Evolutionary conservation across 2,329 filamentous ascomycete species (phyloP).

Genomic region (Hypocreales sp.): DNA sequence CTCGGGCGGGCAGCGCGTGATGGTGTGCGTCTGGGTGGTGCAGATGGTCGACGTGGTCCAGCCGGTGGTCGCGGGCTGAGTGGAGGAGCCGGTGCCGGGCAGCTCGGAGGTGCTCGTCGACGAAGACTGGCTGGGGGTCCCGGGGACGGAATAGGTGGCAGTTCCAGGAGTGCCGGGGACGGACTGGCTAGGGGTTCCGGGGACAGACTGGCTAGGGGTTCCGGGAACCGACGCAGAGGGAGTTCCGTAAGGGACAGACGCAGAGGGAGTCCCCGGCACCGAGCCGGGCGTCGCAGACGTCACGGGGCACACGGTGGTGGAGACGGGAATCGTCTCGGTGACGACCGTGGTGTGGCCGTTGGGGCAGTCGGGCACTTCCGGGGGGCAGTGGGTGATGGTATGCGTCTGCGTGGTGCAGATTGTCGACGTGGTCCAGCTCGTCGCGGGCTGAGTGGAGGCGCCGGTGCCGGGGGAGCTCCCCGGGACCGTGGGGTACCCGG

Average conservation of each 20-base stretch:
- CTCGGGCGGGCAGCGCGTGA: conserved; percentile 13
- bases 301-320: conserved; percentile 23
- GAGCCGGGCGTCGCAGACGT: neutral
- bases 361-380: conserved; percentile 15
- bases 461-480: neutral
- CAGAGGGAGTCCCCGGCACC: neutral
- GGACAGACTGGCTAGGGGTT: neutral
- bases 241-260: neutral
- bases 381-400: conserved; percentile 12
- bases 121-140: neutral
- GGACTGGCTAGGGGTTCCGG: neutral
- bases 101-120: neutral
- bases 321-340: conserved; percentile 16
- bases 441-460: neutral
- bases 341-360: conserved; percentile 7
- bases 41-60: conserved; percentile 16
- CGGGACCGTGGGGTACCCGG: too few species aligned
- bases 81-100: neutral
- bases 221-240: neutral
- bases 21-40: conserved; percentile 12
- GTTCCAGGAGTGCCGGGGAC: neutral
- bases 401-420: conserved; percentile 8
- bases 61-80: conserved; percentile 1
- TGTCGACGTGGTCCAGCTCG: conserved; percentile 14
- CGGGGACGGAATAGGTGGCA: neutral